phyloP scores from a whole-genome alignment of 2,329 filamentous ascomycete species.

The Aureobasidium sp. region DNA sequence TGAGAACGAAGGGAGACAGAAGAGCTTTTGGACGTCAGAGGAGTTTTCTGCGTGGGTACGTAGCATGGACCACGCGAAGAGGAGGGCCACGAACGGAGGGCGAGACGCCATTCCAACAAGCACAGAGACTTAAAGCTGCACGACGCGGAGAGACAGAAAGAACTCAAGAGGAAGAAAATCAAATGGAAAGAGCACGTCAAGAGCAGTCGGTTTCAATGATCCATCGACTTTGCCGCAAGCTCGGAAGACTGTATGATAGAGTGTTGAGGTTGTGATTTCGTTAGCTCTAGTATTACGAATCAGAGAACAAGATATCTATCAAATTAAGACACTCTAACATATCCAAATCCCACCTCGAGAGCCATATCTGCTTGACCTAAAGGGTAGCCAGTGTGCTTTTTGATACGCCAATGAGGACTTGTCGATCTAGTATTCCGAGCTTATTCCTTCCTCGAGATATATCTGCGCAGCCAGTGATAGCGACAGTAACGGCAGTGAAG shows the following conservation, averaged over 20 bases:
- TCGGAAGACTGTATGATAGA: not conserved
- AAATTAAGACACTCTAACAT: too few species aligned
- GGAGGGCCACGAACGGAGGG: not conserved
- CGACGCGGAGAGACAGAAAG: not conserved
- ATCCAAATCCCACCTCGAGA: too few species aligned
- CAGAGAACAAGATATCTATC: too few species aligned
- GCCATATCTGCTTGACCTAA: too few species aligned
- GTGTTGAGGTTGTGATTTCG: not conserved
- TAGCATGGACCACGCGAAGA: not conserved
- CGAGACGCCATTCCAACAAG: not conserved
- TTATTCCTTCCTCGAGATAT: too few species aligned
- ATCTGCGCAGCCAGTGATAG: too few species aligned
- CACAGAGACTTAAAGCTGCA: not conserved
- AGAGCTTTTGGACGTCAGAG: not conserved
- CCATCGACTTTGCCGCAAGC: not conserved
- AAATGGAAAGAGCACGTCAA: not conserved
- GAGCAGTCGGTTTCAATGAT: not conserved
- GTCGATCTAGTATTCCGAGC: too few species aligned
- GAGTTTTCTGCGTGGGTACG: not conserved
- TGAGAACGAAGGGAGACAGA: not conserved
- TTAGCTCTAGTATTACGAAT: too few species aligned
- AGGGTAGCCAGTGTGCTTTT: too few species aligned
- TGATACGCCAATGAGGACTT: too few species aligned
- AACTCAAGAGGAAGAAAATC: not conserved
- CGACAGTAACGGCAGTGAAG: too few species aligned